A percentile compares a stretch with the other conserved stretches of the same genome.
Evolutionary conservation across 345 rosid genomes (phyloP).

Genomic region (Linum lewisii): DNA sequence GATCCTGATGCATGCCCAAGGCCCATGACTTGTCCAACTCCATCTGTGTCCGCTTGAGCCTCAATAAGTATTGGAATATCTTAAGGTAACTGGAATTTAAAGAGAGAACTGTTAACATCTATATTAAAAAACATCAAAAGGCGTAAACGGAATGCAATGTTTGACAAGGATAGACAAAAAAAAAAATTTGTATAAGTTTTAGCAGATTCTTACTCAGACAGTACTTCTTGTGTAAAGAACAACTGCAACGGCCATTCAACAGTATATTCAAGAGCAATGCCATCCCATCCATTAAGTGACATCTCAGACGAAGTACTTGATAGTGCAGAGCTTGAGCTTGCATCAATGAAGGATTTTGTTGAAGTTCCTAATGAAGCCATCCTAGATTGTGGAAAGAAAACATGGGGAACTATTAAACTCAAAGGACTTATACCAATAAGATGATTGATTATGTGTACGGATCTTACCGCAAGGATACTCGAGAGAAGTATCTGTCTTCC

Average conservation of each 20-base stretch:
- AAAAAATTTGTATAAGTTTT: slow-evolving; percentile 8
- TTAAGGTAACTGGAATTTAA: slow-evolving; percentile 55
- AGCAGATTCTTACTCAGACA: slow-evolving; percentile 64
- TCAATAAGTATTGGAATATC: slow-evolving; percentile 81
- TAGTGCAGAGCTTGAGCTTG: slow-evolving; percentile 28
- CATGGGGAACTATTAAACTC: slow-evolving; percentile 1
- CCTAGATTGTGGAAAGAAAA: slow-evolving; percentile 30
- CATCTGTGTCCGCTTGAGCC: slow-evolving; percentile 90
- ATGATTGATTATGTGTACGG: neutral
- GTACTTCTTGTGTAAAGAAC: slow-evolving; percentile 89
- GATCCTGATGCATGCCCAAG: slow-evolving; percentile 94
- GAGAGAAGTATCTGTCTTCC: slow-evolving; percentile 80
- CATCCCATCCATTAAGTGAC: slow-evolving; percentile 87
- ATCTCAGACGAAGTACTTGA: slow-evolving; percentile 41
- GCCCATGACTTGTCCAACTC: slow-evolving; percentile 99
- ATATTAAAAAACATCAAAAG: neutral
- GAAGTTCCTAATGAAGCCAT: slow-evolving; percentile 81
- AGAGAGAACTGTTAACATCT: slow-evolving; percentile 9
- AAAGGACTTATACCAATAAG: slow-evolving; percentile 6
- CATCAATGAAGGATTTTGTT: slow-evolving; percentile 47
- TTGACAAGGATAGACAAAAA: neutral
- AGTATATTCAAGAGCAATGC: slow-evolving; percentile 81
- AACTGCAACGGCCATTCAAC: slow-evolving; percentile 94
- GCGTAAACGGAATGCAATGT: neutral
- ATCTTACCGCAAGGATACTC: slow-evolving; percentile 75